Evolutionary conservation across 768 basidiomycete species (phyloP), one percentile per base, ranked within the genome.

Genomic region (Mycena amicta): DNA sequence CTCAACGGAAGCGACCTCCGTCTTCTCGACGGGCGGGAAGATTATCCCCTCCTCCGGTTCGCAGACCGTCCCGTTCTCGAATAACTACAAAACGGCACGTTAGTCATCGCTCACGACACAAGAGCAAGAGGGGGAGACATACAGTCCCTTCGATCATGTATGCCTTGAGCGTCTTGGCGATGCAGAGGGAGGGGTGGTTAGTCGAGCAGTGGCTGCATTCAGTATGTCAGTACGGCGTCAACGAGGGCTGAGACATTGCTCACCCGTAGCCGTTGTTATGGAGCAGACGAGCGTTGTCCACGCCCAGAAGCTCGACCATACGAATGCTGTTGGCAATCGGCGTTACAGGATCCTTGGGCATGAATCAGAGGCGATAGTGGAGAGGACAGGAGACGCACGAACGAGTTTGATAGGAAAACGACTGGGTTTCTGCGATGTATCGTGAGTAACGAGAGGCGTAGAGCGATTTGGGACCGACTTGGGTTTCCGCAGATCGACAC

Each of bases 401-500:
- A 61, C 31, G 52, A 57, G 29, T 61, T 61, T 37, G 60, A 61
- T 4, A 61, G 43, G n/a, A 61, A 61, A 12, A 57, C 26, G 6
- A 61, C 56, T 3, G 60, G 60, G 39, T 57, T 61, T 29, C 60
- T 61, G 43, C 28, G 13, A 56, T 2, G 47, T 37, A 29, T 5
- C 3, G 33, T 26, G 1, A 46, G 4, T 33, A 1, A 27, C 4
- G 2, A 15, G 20, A 13, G 3, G 15, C 25, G 39, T 11, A 5
- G 30, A 47, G 29, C 1, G 18, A 12, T 1, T 18, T 5, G 8
- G 31, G 33, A 18, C 15, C 50, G n/a, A 57, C 60, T 55, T 61
- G 28, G 56, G 56, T 26, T 57, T 61, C 13, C 33, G 22, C 13
- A 37, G 46, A 53, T 43, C 60, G 4, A 5, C 23, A 20, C 52